phyloP scores from a whole-genome alignment of 306 rosid species.

The Cyamopsis tetragonoloba region DNA sequence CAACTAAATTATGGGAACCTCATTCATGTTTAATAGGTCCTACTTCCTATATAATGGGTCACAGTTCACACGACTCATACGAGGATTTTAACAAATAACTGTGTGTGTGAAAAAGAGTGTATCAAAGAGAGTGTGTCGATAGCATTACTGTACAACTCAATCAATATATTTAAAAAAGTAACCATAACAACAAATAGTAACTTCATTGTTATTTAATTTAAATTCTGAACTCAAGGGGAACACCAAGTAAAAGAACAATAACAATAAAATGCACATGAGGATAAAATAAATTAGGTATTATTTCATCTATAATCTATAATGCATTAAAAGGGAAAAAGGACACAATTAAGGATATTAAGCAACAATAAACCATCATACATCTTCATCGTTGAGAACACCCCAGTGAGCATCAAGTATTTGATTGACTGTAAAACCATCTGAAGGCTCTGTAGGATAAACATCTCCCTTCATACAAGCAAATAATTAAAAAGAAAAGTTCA shows the following conservation, averaged over 20 bases:
- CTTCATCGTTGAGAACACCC: slow-evolving; percentile 79
- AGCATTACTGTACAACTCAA: not conserved
- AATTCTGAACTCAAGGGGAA: slow-evolving; percentile 8
- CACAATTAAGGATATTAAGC: slow-evolving; percentile 4
- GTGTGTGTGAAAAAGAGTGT: too few species aligned
- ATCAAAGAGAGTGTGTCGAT: too few species aligned
- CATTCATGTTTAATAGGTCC: too few species aligned
- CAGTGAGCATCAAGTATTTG: slow-evolving; percentile 90
- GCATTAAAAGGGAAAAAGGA: slow-evolving; percentile 11
- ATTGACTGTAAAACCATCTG: slow-evolving; percentile 46
- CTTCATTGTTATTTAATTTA: not conserved
- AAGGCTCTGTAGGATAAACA: slow-evolving; percentile 83
- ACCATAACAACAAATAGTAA: not conserved
- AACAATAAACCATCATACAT: slow-evolving; percentile 49
- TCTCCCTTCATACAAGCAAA: slow-evolving; percentile 61
- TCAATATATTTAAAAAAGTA: not conserved
- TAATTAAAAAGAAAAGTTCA: slow-evolving; percentile 21
- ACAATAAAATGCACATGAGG: slow-evolving; percentile 10
- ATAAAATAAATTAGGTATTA: not conserved
- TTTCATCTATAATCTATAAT: slow-evolving; percentile 1
- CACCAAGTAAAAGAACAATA: not conserved
- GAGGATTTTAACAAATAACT: too few species aligned
- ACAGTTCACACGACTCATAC: too few species aligned
- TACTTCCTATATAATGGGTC: too few species aligned
- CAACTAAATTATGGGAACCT: too few species aligned